Evolutionary conservation across 2,329 filamentous ascomycete species (phyloP), one percentile per base, ranked within the genome.

Genomic region (Seiridium cupressi): DNA sequence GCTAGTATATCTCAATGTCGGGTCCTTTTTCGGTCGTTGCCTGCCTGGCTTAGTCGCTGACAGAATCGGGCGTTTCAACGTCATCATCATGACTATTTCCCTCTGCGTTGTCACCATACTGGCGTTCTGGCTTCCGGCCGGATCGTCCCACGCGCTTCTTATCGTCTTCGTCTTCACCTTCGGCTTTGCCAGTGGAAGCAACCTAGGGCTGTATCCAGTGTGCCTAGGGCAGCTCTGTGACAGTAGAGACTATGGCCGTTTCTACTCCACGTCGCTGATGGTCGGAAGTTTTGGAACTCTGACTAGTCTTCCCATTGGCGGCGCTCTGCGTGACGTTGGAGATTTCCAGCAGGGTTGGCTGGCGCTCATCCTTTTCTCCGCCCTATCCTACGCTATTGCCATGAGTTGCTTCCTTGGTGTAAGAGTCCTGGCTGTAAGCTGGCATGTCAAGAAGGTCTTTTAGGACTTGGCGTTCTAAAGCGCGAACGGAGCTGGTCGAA

Each of bases 201-300:
- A 93, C 66, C 89, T 96, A 64, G 87, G 86, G 1, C 73, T 96
- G 35, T 88, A 89, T 0, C 92, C 92, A 0, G 91, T 95, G 0
- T 94, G 91, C 66, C 82, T 96, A 1, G 90, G 91, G 1, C 91
- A 94, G 74, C 80, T 95, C 11, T 96, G 91, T 71, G 85, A 88
- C 40, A 89, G 90, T 3, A 82, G 88, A 57, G 81, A 92, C 55
- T 95, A 93, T 66, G 91, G 90, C 0, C 79, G 89, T 18, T 91
- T 90, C 69, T 91, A 89, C 68, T 88, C 90, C 1, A 92, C 89
- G 0, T 88, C 88, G 59, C 92, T 92, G 71, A 92, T 90, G 58
- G 79, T 93, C 46, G 91, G 91, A 26, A 89, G 87, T 63, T 89
- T 94, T 66, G 90, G 89, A 62, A 88, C 80, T 1, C 70, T 82